phyloP scores from a whole-genome alignment of 2,329 filamentous ascomycete genomes.

The Fusarium newnesense region DNA sequence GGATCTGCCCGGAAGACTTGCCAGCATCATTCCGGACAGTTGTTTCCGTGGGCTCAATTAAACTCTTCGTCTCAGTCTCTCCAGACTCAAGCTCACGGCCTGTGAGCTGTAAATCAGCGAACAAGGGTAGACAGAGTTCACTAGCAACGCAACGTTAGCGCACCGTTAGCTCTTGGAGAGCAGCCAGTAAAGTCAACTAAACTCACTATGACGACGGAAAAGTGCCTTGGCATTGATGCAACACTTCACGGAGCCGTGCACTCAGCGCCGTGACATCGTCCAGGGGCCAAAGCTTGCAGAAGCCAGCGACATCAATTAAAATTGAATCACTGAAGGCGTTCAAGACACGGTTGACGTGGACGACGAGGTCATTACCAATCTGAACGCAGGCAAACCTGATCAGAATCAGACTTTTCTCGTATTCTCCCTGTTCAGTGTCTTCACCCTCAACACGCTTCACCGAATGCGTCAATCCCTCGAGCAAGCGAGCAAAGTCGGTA shows the following conservation, averaged over 20 bases:
- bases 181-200: neutral
- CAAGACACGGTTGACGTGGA: constrained; percentile 35
- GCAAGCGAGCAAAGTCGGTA: constrained; percentile 10
- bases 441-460: constrained; percentile 7
- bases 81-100: neutral
- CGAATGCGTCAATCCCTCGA: constrained; percentile 7
- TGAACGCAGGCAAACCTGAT: constrained; percentile 37
- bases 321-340: neutral
- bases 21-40: neutral
- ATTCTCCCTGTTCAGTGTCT: neutral
- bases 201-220: constrained; percentile 12
- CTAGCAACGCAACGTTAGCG: neutral
- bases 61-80: neutral
- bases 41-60: neutral
- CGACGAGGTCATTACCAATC: constrained; percentile 39
- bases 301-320: constrained; percentile 2
- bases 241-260: constrained; percentile 31
- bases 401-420: neutral
- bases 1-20: neutral
- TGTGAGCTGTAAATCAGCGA: neutral
- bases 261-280: constrained; percentile 33
- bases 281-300: constrained; percentile 34
- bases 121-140: neutral
- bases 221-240: constrained; percentile 17
- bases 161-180: neutral